Evolutionary conservation across 495 filamentous ascomycete species (phyloP).

Genomic region (Saxispiralis lemnorum): DNA sequence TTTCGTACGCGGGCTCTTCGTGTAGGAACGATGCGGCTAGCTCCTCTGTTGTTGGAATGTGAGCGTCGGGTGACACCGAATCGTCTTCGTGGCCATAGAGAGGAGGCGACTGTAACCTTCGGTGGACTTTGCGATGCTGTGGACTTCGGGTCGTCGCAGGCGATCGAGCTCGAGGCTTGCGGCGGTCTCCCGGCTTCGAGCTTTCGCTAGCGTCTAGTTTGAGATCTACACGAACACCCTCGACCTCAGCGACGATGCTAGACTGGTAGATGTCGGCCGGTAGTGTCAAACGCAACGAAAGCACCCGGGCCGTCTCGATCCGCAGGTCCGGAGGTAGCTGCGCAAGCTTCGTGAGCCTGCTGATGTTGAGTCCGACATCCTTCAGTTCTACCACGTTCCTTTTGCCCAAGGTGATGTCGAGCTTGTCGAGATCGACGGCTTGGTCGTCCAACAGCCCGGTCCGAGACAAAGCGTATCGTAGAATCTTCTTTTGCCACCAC

Average conservation of each 20-base stretch:
- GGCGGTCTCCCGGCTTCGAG: constrained; percentile 1
- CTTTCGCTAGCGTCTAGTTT: constrained; percentile 4
- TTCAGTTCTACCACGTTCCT: constrained; percentile 61
- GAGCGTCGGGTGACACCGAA: constrained; percentile 21
- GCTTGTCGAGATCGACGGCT: constrained; percentile 56
- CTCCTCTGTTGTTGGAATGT: constrained; percentile 60
- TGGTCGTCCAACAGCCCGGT: constrained; percentile 69
- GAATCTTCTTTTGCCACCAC: constrained; percentile 28
- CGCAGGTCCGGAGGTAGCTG: constrained; percentile 51
- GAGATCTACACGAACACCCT: constrained; percentile 36
- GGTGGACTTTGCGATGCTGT: constrained; percentile 7
- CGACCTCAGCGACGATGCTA: constrained; percentile 56
- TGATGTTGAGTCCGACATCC: constrained; percentile 48
- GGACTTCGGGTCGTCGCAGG: constrained; percentile 6
- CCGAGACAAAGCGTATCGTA: constrained; percentile 63
- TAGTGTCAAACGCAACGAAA: constrained; percentile 55
- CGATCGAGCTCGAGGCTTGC: background rate
- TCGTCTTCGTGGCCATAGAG: constrained; percentile 23
- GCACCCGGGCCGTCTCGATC: constrained; percentile 50
- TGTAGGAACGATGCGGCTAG: constrained; percentile 77
- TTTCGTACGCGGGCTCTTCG: constrained; percentile 58
- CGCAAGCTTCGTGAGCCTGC: constrained; percentile 61
- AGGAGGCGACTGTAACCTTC: constrained; percentile 16
- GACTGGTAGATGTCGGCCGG: constrained; percentile 67
- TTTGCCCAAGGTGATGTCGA: constrained; percentile 61